Conservation (phyloP, 108 stramenopile genomes). For the Skeletonema grethae region DNA sequence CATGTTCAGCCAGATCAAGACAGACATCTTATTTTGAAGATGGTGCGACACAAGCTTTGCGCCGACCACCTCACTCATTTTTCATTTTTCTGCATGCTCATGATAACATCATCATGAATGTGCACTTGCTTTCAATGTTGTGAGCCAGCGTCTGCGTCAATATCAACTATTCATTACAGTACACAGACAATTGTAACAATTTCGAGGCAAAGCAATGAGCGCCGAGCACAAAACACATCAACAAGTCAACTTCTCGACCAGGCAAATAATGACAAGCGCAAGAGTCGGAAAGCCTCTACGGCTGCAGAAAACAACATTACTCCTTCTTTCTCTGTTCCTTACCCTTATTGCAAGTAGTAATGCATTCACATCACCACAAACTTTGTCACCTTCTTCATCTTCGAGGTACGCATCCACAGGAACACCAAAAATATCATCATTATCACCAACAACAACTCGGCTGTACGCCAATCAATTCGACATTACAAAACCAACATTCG, state of each 20-base stretch:
- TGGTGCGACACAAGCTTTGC: too few relatives aligned
- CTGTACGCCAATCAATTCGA: constrained; percentile 58
- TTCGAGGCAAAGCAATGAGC: too few relatives aligned
- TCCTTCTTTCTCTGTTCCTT: background rate
- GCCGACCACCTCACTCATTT: too few relatives aligned
- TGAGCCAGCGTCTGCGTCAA: too few relatives aligned
- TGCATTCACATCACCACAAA: background rate
- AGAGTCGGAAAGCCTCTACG: background rate
- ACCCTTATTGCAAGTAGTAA: background rate
- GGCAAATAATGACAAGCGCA: background rate
- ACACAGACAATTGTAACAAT: too few relatives aligned
- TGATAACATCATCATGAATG: too few relatives aligned
- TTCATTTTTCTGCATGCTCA: too few relatives aligned
- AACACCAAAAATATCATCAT: background rate
- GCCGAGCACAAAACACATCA: too few relatives aligned
- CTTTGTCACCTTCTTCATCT: background rate
- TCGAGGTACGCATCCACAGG: background rate
- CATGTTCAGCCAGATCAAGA: background rate
- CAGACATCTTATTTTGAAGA: too few relatives aligned
- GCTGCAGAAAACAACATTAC: background rate
- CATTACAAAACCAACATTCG: constrained; percentile 77
- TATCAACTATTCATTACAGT: too few relatives aligned
- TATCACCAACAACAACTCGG: constrained; percentile 1
- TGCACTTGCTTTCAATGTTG: too few relatives aligned
- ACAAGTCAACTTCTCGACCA: too few relatives aligned